Evolutionary conservation across 805 yeast genomes (phyloP), one percentile per base, ranked within the genome.

Genomic region (Henningerozyma blattae): DNA sequence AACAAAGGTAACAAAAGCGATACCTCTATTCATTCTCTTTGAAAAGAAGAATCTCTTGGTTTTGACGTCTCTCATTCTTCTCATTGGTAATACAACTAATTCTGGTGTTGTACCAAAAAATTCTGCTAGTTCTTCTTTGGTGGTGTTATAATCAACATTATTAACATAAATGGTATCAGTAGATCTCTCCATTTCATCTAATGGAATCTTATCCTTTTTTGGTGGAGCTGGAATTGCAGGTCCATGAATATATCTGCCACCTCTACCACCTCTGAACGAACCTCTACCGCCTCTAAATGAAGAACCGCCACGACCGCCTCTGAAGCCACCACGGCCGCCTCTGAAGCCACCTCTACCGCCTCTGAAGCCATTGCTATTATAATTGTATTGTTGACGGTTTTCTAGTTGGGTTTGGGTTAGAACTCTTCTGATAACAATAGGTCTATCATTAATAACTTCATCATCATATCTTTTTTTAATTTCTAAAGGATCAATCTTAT

Each of bases 111-210:
- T 67, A 16, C 65, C 75, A 48, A 75, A 74, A 43, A 70, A 63
- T 28, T 61, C 66, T 34, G 62, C 62, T 39, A 75, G 52, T 41
- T 75, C 77, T 6, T 65, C 67, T 51, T 76, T 77, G 28, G 70
- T 63, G 20, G 67, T 65, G 40, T 69, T 68, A 37, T 82, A 85
- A 37, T 76, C 82, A 38, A 75, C 63, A 44, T 72, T 75, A 38
- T 75, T 73, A 38, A 81, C 65, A 41, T 75, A 72, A 26, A 81
- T 61, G 44, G 79, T 79, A 42, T 76, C 58, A 4, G 40, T 48
- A 13, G 67, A 60, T 47, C 58, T 59, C 31, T 50, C 58, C 50
- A 62, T 58, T 43, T 60, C 52, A 25, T 55, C 61, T 36, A 62
- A 53, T 36, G 59, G 57, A 19, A 57, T 42, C 34, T 46, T 61